Base-by-base conservation (phyloP, 108 stramenopile genomes). In the Skeletonema grethae region DNA sequence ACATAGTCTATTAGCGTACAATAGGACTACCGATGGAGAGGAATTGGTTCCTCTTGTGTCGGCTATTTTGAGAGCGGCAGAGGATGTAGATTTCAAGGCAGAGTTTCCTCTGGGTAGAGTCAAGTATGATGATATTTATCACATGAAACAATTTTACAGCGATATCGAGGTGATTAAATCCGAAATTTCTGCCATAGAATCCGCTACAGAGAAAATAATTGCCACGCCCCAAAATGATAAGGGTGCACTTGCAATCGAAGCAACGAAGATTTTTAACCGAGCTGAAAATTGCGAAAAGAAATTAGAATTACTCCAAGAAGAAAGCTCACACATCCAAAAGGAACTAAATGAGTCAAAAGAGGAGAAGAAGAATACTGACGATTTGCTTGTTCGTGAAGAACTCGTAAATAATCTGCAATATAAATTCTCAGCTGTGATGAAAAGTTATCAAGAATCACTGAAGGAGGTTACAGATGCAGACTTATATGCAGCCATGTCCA, bases 31-130 rank as follows among this genome's bases (percentile, higher is more conserved):
- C 4, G 34, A 20, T n/a, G 71, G 70, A 13, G 53, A 57, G 16
- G 71, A 67, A 4, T 30, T 79, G 50, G 67, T 69, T 25, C 67
- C 62, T 25, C 72, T 73, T 7, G 57, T 65, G 18, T 18, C 61
- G 7, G 63, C 50, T 8, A 69, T 80, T 50, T 62, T 73, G 9
- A 43, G 32, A 25, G 72, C 72, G 2, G 79, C 79, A n/a, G 79
- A 80, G 30, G 22, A 63, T 24, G 35, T 80, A 18, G 67, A 73
- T 69, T 80, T 55, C 24, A 67, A 60, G 35, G 45, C 66, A n/a
- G 55, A 67, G 5, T 57, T 36, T 48, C 41, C 41, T 15, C 15
- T 43, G 41, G 41, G 41, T 0, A 43, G 41, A 4, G 41, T 43
- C 15, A n/a, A 43, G 4, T 43, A 43, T n/a, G 41, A 43, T 43